Percentiles rank a stretch among this genome's conserved stretches.
These are phyloP conservation scores for Suillus plorans DNA, from an alignment of 768 basidiomycete genomes.

Conservation along the genomic window DNA sequence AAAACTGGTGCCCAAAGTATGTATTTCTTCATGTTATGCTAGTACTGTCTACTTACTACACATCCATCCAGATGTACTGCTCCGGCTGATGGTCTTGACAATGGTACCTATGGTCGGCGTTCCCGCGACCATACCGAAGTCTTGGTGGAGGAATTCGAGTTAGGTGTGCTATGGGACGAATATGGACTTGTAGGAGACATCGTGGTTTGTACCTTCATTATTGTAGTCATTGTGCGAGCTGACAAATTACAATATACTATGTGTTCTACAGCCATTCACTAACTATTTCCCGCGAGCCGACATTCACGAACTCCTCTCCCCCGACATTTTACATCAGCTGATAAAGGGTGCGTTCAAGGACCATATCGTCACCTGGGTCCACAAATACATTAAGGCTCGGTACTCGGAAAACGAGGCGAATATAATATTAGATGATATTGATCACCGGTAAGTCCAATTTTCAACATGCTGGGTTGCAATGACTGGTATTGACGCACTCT, in stretches of 20 bases:
- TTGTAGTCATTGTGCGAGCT: constrained; percentile 13
- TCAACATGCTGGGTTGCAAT: neutral
- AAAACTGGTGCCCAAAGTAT: too few relatives aligned
- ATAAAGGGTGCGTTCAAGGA: constrained; percentile 45
- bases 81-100: neutral
- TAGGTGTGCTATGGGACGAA: constrained; percentile 25
- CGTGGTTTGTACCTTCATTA: constrained; percentile 30
- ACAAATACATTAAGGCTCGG: constrained; percentile 25
- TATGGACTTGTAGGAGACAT: constrained; percentile 34
- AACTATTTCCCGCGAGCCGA: constrained; percentile 6
- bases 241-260: too few relatives aligned
- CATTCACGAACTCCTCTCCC: too few relatives aligned
- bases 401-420: constrained; percentile 21
- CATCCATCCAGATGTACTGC: neutral
- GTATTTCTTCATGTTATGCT: too few relatives aligned
- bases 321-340: constrained; percentile 29
- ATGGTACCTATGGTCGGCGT: neutral
- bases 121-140: neutral
- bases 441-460: constrained; percentile 29
- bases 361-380: constrained; percentile 38
- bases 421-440: constrained; percentile 35
- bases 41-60: neutral
- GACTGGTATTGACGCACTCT: neutral
- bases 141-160: neutral
- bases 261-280: constrained; percentile 14